phyloP scores from a whole-genome alignment of 148 eudicot species.

The Linanthus parryae region DNA sequence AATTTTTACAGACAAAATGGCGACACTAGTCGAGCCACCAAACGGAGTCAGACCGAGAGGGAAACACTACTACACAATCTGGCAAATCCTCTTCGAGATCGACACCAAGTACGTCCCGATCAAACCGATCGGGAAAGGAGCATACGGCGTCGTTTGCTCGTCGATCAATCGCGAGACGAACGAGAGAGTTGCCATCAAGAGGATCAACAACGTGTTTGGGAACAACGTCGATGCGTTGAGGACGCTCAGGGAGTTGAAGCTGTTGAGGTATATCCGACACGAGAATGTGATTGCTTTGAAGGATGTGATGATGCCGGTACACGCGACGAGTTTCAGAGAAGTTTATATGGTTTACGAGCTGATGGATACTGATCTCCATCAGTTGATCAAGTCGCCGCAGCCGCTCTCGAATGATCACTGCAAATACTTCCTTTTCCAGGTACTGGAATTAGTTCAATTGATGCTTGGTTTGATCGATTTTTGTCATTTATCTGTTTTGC shows the following conservation, averaged over 20 bases:
- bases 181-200: constrained; percentile 45
- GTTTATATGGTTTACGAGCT: constrained; percentile 44
- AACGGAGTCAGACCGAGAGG: constrained; percentile 14
- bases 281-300: constrained; percentile 42
- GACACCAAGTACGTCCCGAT: constrained; percentile 33
- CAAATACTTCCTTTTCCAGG: constrained; percentile 37
- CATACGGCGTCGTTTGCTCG: constrained; percentile 41
- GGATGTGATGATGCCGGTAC: constrained; percentile 32
- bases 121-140: constrained; percentile 34
- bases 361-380: constrained; percentile 46
- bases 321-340: constrained; percentile 23
- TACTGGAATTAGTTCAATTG: not conserved
- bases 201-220: constrained; percentile 32
- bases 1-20: constrained; percentile 13
- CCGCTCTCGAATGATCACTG: constrained; percentile 30
- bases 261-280: constrained; percentile 28
- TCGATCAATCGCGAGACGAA: constrained; percentile 29
- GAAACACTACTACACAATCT: constrained; percentile 25
- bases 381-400: constrained; percentile 29
- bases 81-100: constrained; percentile 33
- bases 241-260: constrained; percentile 30
- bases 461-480: not conserved
- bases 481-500: not conserved
- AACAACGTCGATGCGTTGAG: constrained; percentile 19
- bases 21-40: constrained; percentile 18